Conservation (phyloP, 768 basidiomycete species). For the Pholiota conissans region DNA sequence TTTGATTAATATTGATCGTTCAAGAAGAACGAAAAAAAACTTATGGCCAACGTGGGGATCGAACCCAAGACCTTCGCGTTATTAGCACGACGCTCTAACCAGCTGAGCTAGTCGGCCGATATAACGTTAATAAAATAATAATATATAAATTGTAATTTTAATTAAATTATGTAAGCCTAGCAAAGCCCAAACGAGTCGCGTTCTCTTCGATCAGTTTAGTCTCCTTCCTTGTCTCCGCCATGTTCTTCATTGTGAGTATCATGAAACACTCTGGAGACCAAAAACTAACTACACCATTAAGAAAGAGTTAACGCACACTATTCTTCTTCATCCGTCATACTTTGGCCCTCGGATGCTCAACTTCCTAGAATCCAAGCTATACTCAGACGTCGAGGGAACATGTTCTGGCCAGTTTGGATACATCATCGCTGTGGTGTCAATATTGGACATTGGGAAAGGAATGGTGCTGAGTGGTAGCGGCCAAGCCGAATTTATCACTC, state of each 20-base stretch:
- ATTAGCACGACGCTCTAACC: conserved; percentile 94
- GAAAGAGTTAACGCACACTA: conserved; percentile 98
- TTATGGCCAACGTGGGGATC: conserved; percentile 74
- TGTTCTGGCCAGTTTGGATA: conserved; percentile 95
- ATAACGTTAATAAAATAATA: too few relatives aligned
- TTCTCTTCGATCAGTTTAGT: not conserved
- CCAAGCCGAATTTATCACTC: conserved; percentile 93
- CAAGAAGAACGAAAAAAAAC: not conserved
- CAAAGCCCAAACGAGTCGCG: not conserved
- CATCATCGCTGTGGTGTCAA: conserved; percentile 89
- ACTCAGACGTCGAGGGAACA: conserved; percentile 95
- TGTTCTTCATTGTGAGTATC: conserved; percentile 73
- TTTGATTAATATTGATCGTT: too few relatives aligned
- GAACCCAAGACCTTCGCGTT: conserved; percentile 82
- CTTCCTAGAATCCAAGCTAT: conserved; percentile 90
- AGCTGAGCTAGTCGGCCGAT: conserved; percentile 86
- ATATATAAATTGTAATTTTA: too few relatives aligned
- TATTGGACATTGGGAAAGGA: conserved; percentile 89
- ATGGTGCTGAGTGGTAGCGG: conserved; percentile 91
- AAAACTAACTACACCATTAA: conserved; percentile 29
- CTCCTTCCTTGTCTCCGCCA: conserved; percentile 25
- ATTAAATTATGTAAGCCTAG: too few relatives aligned
- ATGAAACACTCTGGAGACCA: not conserved
- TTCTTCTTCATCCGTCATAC: conserved; percentile 96
- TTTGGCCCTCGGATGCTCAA: conserved; percentile 96